phyloP scores from a whole-genome alignment of 1,139 yeast genomes.

The Debaryomyces udenii region DNA sequence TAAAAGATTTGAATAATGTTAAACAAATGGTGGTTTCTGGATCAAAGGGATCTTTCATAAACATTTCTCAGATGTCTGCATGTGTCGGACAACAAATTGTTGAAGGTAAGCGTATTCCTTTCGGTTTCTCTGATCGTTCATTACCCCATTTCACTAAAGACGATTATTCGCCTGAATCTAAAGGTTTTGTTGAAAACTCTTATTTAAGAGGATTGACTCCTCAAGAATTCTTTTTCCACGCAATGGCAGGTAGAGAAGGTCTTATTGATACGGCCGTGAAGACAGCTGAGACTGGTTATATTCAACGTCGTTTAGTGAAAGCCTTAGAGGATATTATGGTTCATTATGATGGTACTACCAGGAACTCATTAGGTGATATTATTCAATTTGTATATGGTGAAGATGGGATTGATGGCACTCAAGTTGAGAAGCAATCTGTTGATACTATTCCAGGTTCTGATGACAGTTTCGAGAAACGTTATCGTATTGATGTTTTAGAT shows the following conservation, averaged over 20 bases:
- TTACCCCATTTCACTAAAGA: constrained; percentile 98
- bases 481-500: constrained; percentile 85
- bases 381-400: constrained; percentile 98
- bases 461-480: constrained; percentile 77
- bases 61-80: constrained; percentile 99
- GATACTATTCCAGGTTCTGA: constrained; percentile 96
- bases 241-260: constrained; percentile 99
- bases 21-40: constrained; percentile 99
- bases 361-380: constrained; percentile 95
- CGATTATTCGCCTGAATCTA: constrained; percentile 96
- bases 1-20: constrained; percentile 92
- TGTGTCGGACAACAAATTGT: constrained; percentile 99
- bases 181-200: constrained; percentile 97
- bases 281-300: constrained; percentile 99
- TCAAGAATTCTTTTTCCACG: constrained; percentile 98
- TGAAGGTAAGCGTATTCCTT: constrained; percentile 99
- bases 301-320: constrained; percentile 97
- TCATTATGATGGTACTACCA: constrained; percentile 96
- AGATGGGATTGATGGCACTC: constrained; percentile 98
- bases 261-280: constrained; percentile 98
- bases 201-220: constrained; percentile 97
- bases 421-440: constrained; percentile 95
- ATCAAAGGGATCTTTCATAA: constrained; percentile 98
- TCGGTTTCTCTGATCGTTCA: constrained; percentile 94
- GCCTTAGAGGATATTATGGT: constrained; percentile 99